Base-by-base conservation (phyloP, 805 yeast species). In the Lipomyces starkeyi region DNA sequence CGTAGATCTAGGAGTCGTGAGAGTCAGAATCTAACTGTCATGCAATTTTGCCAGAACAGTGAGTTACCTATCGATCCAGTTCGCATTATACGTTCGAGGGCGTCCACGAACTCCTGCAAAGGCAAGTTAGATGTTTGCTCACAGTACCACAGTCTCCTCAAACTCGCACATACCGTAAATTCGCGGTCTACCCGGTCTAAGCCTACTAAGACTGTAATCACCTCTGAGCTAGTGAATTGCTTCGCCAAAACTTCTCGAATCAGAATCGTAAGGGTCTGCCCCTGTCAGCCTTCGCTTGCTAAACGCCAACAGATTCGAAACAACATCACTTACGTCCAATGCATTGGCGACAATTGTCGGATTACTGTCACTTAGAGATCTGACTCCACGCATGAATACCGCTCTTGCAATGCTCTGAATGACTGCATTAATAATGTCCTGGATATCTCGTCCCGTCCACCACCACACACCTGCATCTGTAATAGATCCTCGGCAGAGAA, bases 191-290 rank as follows among this genome's bases (percentile, higher is more conserved):
- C 77, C 11, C 67, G 65, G 27, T 78, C 79, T 20, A 79, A 66
- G 2, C 83, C 83, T 0, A 80, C 78, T 14, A 81, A 68, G 3
- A 77, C 74, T 2, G 76, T 52, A 22, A 80, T 76, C 3, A 74
- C 67, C 22, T 78, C 81, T 0, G 78, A 61, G 27, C 76, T 72
- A 8, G 78, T 67, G 56, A 78, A 73, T 25, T 69, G 69, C 67
- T 74, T 76, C 54, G 67, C 65, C 37, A 76, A 71, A 0, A 78
- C 64, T 52, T 72, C 74, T 52, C 76, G 75, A 52, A 78, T 67
- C 57, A 76, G 73, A 8, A 74, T 71, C 32, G 68, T 65, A 47
- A 77, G 65, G 11, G 77, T 69, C 66, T 68, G 58, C 54, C 3
- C n/a, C 66, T 40, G 20, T 43, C 22, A 1, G 73, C 71, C 43